These are phyloP conservation scores for Auricularia sp. DNA, from an alignment of 768 basidiomycete genomes.

Conservation along the genomic window DNA sequence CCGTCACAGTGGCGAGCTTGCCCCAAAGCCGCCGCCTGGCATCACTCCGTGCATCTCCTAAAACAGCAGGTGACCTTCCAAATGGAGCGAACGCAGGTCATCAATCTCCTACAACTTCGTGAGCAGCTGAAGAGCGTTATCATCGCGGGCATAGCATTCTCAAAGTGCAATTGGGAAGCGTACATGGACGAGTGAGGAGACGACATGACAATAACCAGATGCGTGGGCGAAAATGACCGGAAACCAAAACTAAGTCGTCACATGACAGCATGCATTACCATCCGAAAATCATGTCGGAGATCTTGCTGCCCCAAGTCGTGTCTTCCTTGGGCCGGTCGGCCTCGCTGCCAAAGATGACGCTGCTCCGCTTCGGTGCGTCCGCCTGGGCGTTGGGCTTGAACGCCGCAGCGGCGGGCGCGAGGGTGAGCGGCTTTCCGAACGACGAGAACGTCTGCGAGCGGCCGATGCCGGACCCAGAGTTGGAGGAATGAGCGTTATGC, in stretches of 20 bases:
- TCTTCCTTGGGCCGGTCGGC: constrained; percentile 37
- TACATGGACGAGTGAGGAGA: not conserved
- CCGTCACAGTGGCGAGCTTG: too few relatives aligned
- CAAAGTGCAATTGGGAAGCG: not conserved
- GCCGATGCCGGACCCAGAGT: not conserved
- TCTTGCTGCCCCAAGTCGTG: constrained; percentile 41
- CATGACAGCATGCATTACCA: constrained; percentile 38
- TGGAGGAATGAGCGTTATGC: not conserved
- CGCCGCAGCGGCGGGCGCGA: constrained; percentile 63
- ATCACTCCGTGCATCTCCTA: too few relatives aligned
- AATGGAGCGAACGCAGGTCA: too few relatives aligned
- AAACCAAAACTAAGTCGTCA: not conserved
- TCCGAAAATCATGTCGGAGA: constrained; percentile 73
- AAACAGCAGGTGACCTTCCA: too few relatives aligned
- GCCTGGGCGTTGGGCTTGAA: constrained; percentile 32
- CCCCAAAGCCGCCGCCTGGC: too few relatives aligned
- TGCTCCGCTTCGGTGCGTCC: not conserved
- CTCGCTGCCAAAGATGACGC: not conserved
- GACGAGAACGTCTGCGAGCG: constrained; percentile 24
- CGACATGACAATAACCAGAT: not conserved
- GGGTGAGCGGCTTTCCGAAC: constrained; percentile 61
- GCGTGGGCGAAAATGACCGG: not conserved
- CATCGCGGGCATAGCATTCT: too few relatives aligned
- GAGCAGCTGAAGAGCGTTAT: too few relatives aligned
- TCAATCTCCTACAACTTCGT: too few relatives aligned